Percentiles rank a stretch among this genome's conserved stretches.
phyloP scores from a whole-genome alignment of 2,329 filamentous ascomycete genomes.

The Zalaria obscura region DNA sequence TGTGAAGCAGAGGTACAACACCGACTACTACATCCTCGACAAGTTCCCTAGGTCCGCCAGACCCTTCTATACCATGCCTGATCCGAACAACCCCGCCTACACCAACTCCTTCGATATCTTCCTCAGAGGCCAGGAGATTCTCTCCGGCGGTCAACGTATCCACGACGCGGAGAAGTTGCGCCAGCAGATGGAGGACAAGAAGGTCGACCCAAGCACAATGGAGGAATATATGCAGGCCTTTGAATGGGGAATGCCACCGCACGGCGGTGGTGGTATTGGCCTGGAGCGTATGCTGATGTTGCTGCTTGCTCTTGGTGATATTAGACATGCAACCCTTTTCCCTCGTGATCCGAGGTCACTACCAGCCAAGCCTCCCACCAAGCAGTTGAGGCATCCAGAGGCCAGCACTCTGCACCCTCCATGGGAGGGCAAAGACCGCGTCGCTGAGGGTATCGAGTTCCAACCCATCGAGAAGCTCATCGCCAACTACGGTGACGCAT shows the following conservation, averaged over 20 bases:
- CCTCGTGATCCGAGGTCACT: conserved; percentile 80
- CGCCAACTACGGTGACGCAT: conserved; percentile 88
- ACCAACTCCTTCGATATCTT: conserved; percentile 97
- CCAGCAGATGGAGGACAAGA: conserved; percentile 59
- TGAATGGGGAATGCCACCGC: conserved; percentile 75
- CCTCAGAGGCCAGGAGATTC: conserved; percentile 81
- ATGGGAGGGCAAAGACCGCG: conserved; percentile 41
- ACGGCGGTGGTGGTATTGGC: conserved; percentile 81
- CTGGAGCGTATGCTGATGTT: conserved; percentile 81
- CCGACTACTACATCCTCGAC: conserved; percentile 89
- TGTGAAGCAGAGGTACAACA: conserved; percentile 72
- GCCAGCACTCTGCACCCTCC: conserved; percentile 64
- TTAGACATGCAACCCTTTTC: conserved; percentile 77
- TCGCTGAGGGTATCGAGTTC: conserved; percentile 36
- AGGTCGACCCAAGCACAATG: conserved; percentile 70
- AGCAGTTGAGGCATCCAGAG: conserved; percentile 68
- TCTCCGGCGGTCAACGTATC: conserved; percentile 86
- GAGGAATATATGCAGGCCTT: conserved; percentile 84
- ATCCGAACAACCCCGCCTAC: conserved; percentile 53
- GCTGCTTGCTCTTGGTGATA: conserved; percentile 74
- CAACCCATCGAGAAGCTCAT: conserved; percentile 77
- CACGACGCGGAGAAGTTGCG: conserved; percentile 64
- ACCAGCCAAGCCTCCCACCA: conserved; percentile 48
- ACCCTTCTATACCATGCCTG: conserved; percentile 85
- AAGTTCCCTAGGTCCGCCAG: conserved; percentile 77